Base-by-base conservation (phyloP, 2,329 filamentous ascomycete species). In the Exophiala aquamarina region DNA sequence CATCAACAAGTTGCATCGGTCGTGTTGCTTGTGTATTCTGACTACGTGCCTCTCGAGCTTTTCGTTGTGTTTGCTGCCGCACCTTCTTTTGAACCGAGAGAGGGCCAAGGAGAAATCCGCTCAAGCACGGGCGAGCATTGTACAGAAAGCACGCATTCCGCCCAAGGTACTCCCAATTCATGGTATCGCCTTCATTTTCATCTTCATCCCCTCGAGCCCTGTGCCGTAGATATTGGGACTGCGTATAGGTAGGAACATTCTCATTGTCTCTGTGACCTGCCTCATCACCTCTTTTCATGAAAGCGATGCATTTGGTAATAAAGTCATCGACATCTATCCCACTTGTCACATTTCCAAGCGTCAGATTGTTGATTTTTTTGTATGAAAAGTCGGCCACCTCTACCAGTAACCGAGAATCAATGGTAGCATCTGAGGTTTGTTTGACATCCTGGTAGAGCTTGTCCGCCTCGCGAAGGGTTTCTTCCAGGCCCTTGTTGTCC, bases 291-390 rank as follows among this genome's bases (percentile, higher is more conserved):
- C 79, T 76, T 17, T 81, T 82, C 89, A 97, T 96, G 64, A 87
- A 97, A 3, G 79, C 81, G 50, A 94, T 89, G 65, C 87, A 92
- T 67, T 94, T 95, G 1, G 87, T 87, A 11, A 97, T 82, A 61
- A 97, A 94, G 59, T 95, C 88, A 52, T 97, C 91, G 0, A 94
- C 77, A 61, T 97, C 91, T 17, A 98, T 72, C 6, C 90, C 89
- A 41, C 86, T 82, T 2, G 82, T 81, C 2, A 78, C 72, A 59
- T 86, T 85, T 5, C 90, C 90, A 21, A 89, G 75, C 1, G 86
- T 82, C 19, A 94, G 76, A 41, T 84, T 82, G 34, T 85, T 75
- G 0, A 89, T 85, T 63, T 89, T 90, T 58, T 87, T 88, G 59
- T 86, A 84, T 0, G 87, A 85, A 3, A 94, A 69, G 55, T 96